Percentiles rank a stretch among this genome's conserved stretches.
phyloP scores from a whole-genome alignment of 2,329 filamentous ascomycete species.

The Blastomyces emzantsi region DNA sequence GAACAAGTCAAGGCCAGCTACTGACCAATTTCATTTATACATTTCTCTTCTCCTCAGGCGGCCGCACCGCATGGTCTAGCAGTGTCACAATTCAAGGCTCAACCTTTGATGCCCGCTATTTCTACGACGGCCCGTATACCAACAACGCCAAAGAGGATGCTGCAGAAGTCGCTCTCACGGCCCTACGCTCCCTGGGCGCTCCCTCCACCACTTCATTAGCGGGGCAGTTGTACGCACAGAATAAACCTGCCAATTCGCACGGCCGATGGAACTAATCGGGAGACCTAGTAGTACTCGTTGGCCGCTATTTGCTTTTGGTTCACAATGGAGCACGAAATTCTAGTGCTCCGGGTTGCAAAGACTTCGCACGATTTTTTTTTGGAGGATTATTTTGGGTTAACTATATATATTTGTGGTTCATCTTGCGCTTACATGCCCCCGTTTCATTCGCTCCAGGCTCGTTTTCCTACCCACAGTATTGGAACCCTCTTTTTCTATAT shows the following conservation, averaged over 20 bases:
- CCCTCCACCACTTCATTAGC: neutral
- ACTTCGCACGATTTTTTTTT: neutral
- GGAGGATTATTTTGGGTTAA: too few species aligned
- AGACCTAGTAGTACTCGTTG: neutral
- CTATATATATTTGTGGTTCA: neutral
- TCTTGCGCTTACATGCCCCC: neutral
- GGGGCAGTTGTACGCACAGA: conserved; percentile 5
- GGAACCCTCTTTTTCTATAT: neutral
- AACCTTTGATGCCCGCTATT: conserved; percentile 64
- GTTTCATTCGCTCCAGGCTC: neutral
- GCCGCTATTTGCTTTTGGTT: neutral
- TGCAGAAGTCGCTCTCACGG: conserved; percentile 60
- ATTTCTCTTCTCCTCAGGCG: conserved; percentile 47
- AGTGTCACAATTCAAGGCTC: conserved; percentile 61
- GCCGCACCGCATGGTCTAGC: conserved; percentile 85
- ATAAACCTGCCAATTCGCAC: neutral
- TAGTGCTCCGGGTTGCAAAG: neutral
- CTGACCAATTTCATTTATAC: conserved; percentile 17
- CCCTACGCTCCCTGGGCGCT: conserved; percentile 16
- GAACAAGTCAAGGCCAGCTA: neutral
- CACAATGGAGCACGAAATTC: neutral
- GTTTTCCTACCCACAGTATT: neutral
- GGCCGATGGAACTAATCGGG: neutral
- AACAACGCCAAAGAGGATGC: conserved; percentile 86
- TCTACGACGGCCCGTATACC: conserved; percentile 83